These are phyloP conservation scores for Saturnispora hagleri DNA, from an alignment of 805 yeast genomes.

Conservation along the genomic window DNA sequence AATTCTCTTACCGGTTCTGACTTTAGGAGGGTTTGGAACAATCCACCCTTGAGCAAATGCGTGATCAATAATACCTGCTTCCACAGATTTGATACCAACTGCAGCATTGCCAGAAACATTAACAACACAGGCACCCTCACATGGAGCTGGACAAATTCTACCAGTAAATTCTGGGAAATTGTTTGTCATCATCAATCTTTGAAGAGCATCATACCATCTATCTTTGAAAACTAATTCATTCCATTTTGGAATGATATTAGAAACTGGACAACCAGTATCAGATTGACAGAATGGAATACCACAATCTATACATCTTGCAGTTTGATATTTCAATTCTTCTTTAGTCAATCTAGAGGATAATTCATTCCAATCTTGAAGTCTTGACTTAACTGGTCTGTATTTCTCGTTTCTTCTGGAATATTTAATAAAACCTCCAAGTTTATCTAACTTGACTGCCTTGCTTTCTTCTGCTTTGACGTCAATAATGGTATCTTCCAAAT, in stretches of 20 bases:
- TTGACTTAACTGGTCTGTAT: slow-evolving; percentile 66
- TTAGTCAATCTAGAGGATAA: slow-evolving; percentile 70
- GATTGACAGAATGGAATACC: slow-evolving; percentile 99
- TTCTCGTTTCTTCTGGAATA: slow-evolving; percentile 83
- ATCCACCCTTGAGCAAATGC: slow-evolving; percentile 98
- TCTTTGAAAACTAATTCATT: slow-evolving; percentile 92
- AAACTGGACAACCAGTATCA: slow-evolving; percentile 96
- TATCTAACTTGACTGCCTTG: slow-evolving; percentile 61
- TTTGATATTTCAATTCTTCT: slow-evolving; percentile 81
- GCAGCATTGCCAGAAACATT: slow-evolving; percentile 90
- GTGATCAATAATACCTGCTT: slow-evolving; percentile 91
- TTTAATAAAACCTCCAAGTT: slow-evolving; percentile 85
- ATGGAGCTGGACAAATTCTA: slow-evolving; percentile 97
- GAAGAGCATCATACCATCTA: slow-evolving; percentile 90
- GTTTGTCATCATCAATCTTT: slow-evolving; percentile 87
- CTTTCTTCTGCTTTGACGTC: slow-evolving; percentile 59
- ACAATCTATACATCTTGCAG: slow-evolving; percentile 99
- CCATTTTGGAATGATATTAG: slow-evolving; percentile 96
- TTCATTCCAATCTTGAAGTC: slow-evolving; percentile 91
- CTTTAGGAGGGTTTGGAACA: slow-evolving; percentile 66
- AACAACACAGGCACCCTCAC: slow-evolving; percentile 87
- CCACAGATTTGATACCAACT: slow-evolving; percentile 93
- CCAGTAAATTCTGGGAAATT: slow-evolving; percentile 99
- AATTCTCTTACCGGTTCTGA: slow-evolving; percentile 75
- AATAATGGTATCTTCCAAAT: slow-evolving; percentile 79